Percentiles rank a stretch among this genome's conserved stretches.
Evolutionary conservation across 2,329 filamentous ascomycete species (phyloP).

Genomic region (Penicillium decumbens): DNA sequence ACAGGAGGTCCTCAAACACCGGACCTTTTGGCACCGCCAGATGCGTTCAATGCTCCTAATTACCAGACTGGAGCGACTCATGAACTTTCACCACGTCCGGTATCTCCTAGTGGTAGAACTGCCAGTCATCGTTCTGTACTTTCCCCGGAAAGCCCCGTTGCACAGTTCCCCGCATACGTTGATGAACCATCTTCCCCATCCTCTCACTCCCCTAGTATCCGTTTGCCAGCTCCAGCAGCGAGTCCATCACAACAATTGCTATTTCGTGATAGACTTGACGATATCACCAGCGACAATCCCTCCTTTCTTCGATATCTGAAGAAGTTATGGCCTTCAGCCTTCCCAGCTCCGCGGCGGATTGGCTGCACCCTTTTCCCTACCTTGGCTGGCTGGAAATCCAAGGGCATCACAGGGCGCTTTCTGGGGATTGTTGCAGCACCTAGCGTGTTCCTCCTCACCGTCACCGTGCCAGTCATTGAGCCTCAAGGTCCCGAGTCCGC

Average conservation of each 20-base stretch:
- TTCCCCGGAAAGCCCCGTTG: conserved; percentile 40
- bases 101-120: conserved; percentile 30
- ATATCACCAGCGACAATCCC: conserved; percentile 39
- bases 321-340: conserved; percentile 71
- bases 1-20: conserved; percentile 29
- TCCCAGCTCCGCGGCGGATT: conserved; percentile 69
- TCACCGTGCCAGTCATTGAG: conserved; percentile 89
- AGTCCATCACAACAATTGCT: conserved; percentile 33
- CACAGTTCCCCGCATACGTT: conserved; percentile 65
- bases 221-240: conserved; percentile 46
- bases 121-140: conserved; percentile 10
- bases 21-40: conserved; percentile 43
- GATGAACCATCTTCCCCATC: conserved; percentile 52
- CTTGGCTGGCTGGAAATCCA: conserved; percentile 72
- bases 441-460: conserved; percentile 81
- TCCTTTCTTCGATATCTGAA: conserved; percentile 42
- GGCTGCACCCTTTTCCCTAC: conserved; percentile 79
- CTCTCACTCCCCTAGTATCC: conserved; percentile 53
- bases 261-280: conserved; percentile 27
- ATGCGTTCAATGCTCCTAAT: conserved; percentile 37
- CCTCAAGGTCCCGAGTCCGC: conserved; percentile 52
- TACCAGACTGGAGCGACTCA: conserved; percentile 27
- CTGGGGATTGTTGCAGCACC: conserved; percentile 80
- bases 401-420: conserved; percentile 77
- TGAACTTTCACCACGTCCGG: conserved; percentile 23